Conservation (phyloP, 2,329 filamentous ascomycete genomes). For the Sclerotinia spermophila region DNA sequence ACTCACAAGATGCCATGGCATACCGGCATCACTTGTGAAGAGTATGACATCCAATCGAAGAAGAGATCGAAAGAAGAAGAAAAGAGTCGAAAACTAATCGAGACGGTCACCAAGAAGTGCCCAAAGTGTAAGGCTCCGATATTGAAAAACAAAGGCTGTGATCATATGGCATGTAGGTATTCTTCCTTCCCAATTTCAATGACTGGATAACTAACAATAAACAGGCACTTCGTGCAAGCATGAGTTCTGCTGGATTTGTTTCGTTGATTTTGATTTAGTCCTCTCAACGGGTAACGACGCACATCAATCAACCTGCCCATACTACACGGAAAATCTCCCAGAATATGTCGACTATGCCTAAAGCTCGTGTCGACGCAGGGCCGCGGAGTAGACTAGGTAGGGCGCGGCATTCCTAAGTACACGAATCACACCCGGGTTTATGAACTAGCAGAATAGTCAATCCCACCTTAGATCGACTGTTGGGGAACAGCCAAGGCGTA, state of each 20-base stretch:
- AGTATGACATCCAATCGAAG: constrained; percentile 30
- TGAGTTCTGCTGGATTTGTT: not conserved
- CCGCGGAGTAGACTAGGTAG: no score
- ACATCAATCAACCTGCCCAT: not conserved
- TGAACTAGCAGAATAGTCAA: no score
- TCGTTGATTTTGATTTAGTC: not conserved
- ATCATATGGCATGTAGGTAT: constrained; percentile 28
- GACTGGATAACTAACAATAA: not conserved
- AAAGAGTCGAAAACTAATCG: constrained; percentile 13
- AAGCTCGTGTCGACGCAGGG: no score
- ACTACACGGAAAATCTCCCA: not conserved
- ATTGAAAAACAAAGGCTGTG: constrained; percentile 22
- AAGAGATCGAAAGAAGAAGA: constrained; percentile 20
- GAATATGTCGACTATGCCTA: no score
- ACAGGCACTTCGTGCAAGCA: not conserved
- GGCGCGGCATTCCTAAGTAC: no score
- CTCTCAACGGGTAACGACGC: not conserved
- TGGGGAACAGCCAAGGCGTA: no score
- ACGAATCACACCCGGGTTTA: no score
- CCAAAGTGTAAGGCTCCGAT: constrained; percentile 18
- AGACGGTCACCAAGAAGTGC: constrained; percentile 17
- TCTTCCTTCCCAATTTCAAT: not conserved
- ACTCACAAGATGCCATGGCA: constrained; percentile 44
- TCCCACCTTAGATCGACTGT: no score
- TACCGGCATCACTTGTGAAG: constrained; percentile 39